Conservation (phyloP, 2,329 filamentous ascomycete genomes). For the Exophiala viscosa region DNA sequence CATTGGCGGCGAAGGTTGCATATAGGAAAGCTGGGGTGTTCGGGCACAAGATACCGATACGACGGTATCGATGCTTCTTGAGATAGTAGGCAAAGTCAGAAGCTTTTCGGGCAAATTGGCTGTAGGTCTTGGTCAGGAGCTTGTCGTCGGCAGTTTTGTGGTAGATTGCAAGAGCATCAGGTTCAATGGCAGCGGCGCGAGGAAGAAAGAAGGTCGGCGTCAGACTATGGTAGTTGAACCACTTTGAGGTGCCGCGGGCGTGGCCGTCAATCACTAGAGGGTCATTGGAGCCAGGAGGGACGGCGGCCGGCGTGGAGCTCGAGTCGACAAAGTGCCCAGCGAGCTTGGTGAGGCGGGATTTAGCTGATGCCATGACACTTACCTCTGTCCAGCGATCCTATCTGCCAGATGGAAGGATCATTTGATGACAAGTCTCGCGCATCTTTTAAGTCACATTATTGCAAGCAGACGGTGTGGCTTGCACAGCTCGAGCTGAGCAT, state of each 20-base stretch:
- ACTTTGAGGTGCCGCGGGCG: constrained; percentile 43
- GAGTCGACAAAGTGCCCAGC: constrained; percentile 39
- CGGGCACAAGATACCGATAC: constrained; percentile 80
- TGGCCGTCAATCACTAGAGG: constrained; percentile 40
- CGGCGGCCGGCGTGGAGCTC: constrained; percentile 17
- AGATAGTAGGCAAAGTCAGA: constrained; percentile 85
- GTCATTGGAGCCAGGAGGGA: constrained; percentile 26
- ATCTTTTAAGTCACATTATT: too few relatives aligned
- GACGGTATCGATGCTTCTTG: constrained; percentile 65
- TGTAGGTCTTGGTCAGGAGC: constrained; percentile 71
- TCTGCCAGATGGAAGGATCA: too few relatives aligned
- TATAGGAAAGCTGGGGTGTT: constrained; percentile 96
- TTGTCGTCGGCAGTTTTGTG: constrained; percentile 77
- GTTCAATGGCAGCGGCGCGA: constrained; percentile 82
- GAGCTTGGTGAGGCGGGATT: constrained; percentile 59
- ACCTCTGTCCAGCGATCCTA: too few relatives aligned
- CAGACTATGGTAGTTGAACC: constrained; percentile 67
- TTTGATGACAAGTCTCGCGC: too few relatives aligned
- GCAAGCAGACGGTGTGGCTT: too few relatives aligned
- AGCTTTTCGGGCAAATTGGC: constrained; percentile 78
- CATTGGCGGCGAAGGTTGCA: constrained; percentile 79
- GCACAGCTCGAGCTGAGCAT: too few relatives aligned
- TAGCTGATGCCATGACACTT: constrained; percentile 30
- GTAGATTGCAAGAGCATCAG: constrained; percentile 76
- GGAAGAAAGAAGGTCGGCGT: constrained; percentile 85